phyloP scores from a whole-genome alignment of 1,284 basidiomycete species.

The Trametes polyzona region DNA sequence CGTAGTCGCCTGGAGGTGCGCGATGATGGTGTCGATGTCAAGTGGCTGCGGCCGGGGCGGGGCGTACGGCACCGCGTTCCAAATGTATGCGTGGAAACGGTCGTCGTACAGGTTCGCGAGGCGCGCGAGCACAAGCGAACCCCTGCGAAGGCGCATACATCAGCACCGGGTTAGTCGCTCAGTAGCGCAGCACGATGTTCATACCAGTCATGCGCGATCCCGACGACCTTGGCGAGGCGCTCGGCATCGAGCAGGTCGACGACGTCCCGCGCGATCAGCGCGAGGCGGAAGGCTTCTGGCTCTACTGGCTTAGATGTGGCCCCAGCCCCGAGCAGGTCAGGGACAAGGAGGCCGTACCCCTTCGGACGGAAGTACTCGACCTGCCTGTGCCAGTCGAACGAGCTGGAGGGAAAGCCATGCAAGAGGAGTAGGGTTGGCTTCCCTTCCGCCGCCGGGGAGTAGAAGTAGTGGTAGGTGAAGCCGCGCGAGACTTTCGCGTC shows the following conservation, averaged over 20 bases:
- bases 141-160: background rate
- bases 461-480: constrained; percentile 44
- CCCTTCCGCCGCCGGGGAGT: constrained; percentile 28
- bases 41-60: background rate
- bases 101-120: background rate
- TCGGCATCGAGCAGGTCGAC: constrained; percentile 50
- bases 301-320: constrained; percentile 50
- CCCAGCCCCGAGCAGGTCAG: constrained; percentile 57
- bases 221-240: constrained; percentile 40
- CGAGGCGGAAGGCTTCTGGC: constrained; percentile 38
- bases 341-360: constrained; percentile 52
- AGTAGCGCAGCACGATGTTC: constrained; percentile 30
- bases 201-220: constrained; percentile 55
- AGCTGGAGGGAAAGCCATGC: constrained; percentile 51
- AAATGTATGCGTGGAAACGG: background rate
- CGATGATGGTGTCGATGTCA: background rate
- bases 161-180: background rate
- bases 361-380: constrained; percentile 43
- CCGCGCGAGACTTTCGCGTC: constrained; percentile 39
- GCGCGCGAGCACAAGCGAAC: background rate
- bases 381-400: constrained; percentile 50
- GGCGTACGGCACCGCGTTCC: background rate
- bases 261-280: constrained; percentile 43
- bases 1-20: too few species aligned
- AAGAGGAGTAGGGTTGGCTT: constrained; percentile 48